Conservation (phyloP, 2,329 filamentous ascomycete genomes). For the Zymoseptoria tritici region DNA sequence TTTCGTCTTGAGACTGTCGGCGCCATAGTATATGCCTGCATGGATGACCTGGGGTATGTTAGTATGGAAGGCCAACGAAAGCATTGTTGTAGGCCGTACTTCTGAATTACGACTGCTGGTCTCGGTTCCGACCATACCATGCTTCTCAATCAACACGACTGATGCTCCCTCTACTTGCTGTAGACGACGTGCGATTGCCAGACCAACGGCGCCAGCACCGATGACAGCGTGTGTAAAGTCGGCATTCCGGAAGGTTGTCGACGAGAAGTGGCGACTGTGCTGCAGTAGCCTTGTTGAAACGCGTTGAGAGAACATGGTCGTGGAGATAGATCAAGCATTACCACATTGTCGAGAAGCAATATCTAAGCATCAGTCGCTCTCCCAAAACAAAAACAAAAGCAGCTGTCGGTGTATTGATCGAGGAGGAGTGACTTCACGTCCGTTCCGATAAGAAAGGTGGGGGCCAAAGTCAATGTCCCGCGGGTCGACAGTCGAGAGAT, state of each 20-base stretch:
- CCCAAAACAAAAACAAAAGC: not conserved
- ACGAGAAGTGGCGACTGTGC: slow-evolving; percentile 36
- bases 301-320: slow-evolving; percentile 8
- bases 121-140: slow-evolving; percentile 69
- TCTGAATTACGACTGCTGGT: slow-evolving; percentile 88
- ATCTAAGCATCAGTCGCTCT: not conserved
- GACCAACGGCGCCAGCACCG: slow-evolving; percentile 67
- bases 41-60: slow-evolving; percentile 64
- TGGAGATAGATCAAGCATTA: not conserved
- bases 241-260: slow-evolving; percentile 33
- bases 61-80: not conserved
- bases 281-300: slow-evolving; percentile 1
- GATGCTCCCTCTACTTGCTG: slow-evolving; percentile 52
- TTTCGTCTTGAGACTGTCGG: slow-evolving; percentile 66
- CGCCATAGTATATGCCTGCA: slow-evolving; percentile 85
- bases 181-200: slow-evolving; percentile 69
- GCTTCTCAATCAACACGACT: slow-evolving; percentile 75
- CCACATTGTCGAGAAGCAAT: not conserved
- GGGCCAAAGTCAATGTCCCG: no score
- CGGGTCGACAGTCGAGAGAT: not conserved
- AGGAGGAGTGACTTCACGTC: not conserved
- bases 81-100: slow-evolving; percentile 33
- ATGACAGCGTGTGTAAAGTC: slow-evolving; percentile 62
- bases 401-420: not conserved
- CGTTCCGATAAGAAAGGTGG: not conserved